A percentile compares a stretch with the other conserved stretches of the same genome.
phyloP scores from a whole-genome alignment of 768 basidiomycete species.

The Russula ochroleuca region DNA sequence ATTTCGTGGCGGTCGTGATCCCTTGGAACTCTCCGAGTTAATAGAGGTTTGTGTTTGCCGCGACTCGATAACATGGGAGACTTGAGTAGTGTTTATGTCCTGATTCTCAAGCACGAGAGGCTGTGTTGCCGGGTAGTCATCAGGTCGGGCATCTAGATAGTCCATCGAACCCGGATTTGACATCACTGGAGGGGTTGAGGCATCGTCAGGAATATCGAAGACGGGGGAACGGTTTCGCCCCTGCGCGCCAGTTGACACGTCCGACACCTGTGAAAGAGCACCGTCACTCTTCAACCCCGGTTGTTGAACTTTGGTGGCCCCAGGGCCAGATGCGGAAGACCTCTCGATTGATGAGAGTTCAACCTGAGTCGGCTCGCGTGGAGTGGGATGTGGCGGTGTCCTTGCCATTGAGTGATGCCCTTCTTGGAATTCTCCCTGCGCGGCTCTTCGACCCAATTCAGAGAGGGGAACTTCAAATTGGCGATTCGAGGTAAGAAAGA shows the following conservation, averaged over 20 bases:
- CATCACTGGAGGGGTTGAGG: slow-evolving; percentile 18
- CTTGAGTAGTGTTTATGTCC: slow-evolving; percentile 13
- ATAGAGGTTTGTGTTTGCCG: background rate
- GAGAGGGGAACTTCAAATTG: slow-evolving; percentile 51
- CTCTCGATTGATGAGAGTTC: background rate
- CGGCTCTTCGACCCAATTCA: slow-evolving; percentile 43
- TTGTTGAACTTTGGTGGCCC: background rate
- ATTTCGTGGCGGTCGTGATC: slow-evolving; percentile 28
- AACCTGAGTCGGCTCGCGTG: slow-evolving; percentile 8
- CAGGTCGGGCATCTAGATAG: slow-evolving; percentile 2
- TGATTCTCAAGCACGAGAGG: slow-evolving; percentile 16
- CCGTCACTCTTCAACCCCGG: background rate
- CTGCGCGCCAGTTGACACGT: slow-evolving; percentile 8
- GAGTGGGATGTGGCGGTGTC: background rate
- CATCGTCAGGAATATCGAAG: slow-evolving; percentile 13
- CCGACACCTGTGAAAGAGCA: slow-evolving; percentile 5
- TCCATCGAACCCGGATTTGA: slow-evolving; percentile 18
- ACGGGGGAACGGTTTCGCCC: background rate
- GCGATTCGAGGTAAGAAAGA: slow-evolving; percentile 23
- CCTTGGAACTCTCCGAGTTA: background rate
- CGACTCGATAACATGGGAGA: background rate
- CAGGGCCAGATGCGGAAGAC: background rate
- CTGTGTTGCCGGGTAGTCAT: slow-evolving; percentile 23
- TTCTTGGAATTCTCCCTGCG: slow-evolving; percentile 18
- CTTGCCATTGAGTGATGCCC: slow-evolving; percentile 9